These are phyloP conservation scores for Sugiyamaella smithiae DNA, from an alignment of 805 yeast species.

Conservation along the genomic window DNA sequence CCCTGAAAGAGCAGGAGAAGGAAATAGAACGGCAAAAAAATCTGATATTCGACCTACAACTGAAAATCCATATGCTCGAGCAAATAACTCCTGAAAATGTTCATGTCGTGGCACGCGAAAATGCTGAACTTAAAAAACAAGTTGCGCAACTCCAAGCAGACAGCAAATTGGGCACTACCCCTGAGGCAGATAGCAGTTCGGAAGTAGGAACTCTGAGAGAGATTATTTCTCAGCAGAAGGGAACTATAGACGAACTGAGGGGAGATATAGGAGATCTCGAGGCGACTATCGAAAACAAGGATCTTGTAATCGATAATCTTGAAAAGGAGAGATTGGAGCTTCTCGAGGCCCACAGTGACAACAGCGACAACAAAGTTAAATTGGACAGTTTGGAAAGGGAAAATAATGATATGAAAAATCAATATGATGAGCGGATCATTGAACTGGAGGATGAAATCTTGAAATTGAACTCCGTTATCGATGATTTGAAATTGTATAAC, in stretches of 20 bases:
- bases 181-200: neutral
- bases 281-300: conserved; percentile 21
- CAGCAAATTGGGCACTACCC: conserved; percentile 19
- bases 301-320: conserved; percentile 24
- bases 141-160: conserved; percentile 12
- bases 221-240: neutral
- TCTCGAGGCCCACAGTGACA: conserved; percentile 14
- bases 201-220: neutral
- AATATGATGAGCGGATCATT: neutral
- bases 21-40: conserved; percentile 20
- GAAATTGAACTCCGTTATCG: neutral
- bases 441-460: neutral
- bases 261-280: conserved; percentile 25
- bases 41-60: conserved; percentile 22
- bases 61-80: conserved; percentile 21
- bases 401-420: neutral
- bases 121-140: conserved; percentile 35
- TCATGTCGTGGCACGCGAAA: conserved; percentile 27
- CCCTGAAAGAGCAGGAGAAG: conserved; percentile 25
- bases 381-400: conserved; percentile 5
- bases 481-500: neutral
- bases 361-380: conserved; percentile 12
- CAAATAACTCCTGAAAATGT: conserved; percentile 21
- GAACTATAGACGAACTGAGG: conserved; percentile 22
- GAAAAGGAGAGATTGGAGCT: conserved; percentile 22